Conservation (phyloP, 176 grass and related monocot species). For the Zoysia japonica region DNA sequence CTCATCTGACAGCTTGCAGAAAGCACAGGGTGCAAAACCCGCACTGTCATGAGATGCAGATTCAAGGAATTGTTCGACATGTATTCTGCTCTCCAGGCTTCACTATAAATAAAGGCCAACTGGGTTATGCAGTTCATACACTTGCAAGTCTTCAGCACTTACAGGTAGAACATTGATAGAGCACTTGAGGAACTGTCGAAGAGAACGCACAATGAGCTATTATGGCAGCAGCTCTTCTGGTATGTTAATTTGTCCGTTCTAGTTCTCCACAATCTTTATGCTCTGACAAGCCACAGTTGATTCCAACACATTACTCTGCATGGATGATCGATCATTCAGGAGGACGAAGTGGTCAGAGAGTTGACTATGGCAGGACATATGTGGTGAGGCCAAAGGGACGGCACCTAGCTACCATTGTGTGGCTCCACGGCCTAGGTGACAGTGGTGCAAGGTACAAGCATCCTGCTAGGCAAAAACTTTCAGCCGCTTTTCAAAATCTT, state of each 20-base stretch:
- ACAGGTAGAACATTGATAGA: conserved; percentile 11
- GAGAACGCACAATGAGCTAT: conserved; percentile 59
- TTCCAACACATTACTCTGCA: neutral
- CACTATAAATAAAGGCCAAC: conserved; percentile 68
- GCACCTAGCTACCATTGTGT: conserved; percentile 79
- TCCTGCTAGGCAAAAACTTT: conserved; percentile 3
- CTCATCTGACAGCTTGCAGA: conserved; percentile 44
- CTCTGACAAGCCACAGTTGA: conserved; percentile 4
- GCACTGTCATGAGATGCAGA: conserved; percentile 53
- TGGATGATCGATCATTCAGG: conserved; percentile 52
- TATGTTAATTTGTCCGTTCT: conserved; percentile 31
- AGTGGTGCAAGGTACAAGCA: conserved; percentile 68
- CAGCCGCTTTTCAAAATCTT: neutral
- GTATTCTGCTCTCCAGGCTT: conserved; percentile 45
- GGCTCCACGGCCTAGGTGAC: conserved; percentile 88
- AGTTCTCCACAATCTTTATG: conserved; percentile 28
- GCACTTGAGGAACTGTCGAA: conserved; percentile 25
- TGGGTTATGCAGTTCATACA: conserved; percentile 45
- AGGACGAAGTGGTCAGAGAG: conserved; percentile 39
- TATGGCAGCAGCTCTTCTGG: conserved; percentile 82
- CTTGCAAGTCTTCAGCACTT: conserved; percentile 27
- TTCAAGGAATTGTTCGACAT: conserved; percentile 52
- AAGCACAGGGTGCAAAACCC: conserved; percentile 15
- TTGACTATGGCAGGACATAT: conserved; percentile 78
- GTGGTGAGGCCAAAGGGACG: conserved; percentile 90